Percentiles rank a stretch among this genome's conserved stretches.
phyloP scores from a whole-genome alignment of 176 grass and related monocot genomes.

The Eremochloa ophiuroides region DNA sequence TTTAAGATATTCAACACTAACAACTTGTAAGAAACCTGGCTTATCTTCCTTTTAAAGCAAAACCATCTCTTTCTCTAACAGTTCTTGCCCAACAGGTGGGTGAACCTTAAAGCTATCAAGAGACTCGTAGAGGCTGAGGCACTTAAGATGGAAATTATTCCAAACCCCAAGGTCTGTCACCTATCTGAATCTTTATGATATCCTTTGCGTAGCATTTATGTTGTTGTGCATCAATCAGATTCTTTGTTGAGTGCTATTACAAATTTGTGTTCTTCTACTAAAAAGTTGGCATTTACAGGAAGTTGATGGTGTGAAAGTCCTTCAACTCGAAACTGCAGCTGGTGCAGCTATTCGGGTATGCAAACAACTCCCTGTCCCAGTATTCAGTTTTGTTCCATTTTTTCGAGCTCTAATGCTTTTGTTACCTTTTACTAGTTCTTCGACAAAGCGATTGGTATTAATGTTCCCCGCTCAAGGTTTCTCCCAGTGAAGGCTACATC shows the following conservation, averaged over 20 bases:
- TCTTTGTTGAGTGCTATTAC: neutral
- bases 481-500: slow-evolving; percentile 97
- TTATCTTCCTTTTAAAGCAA: neutral
- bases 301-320: slow-evolving; percentile 90
- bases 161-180: slow-evolving; percentile 79
- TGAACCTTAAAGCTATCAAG: slow-evolving; percentile 99
- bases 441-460: slow-evolving; percentile 83
- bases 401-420: neutral
- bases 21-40: slow-evolving; percentile 66
- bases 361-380: neutral
- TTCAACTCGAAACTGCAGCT: slow-evolving; percentile 97
- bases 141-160: slow-evolving; percentile 99
- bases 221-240: neutral
- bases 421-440: slow-evolving; percentile 64
- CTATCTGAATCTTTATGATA: neutral
- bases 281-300: slow-evolving; percentile 56
- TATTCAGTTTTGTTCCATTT: neutral
- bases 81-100: slow-evolving; percentile 61
- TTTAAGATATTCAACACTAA: slow-evolving; percentile 99
- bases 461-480: slow-evolving; percentile 83
- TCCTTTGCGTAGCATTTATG: neutral
- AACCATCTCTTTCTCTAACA: slow-evolving; percentile 27
- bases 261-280: slow-evolving; percentile 8
- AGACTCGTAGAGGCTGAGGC: slow-evolving; percentile 93
- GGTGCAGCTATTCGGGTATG: slow-evolving; percentile 91